Base-by-base conservation (phyloP, 352 stramenopile species). In the Phytophthora europaea region DNA sequence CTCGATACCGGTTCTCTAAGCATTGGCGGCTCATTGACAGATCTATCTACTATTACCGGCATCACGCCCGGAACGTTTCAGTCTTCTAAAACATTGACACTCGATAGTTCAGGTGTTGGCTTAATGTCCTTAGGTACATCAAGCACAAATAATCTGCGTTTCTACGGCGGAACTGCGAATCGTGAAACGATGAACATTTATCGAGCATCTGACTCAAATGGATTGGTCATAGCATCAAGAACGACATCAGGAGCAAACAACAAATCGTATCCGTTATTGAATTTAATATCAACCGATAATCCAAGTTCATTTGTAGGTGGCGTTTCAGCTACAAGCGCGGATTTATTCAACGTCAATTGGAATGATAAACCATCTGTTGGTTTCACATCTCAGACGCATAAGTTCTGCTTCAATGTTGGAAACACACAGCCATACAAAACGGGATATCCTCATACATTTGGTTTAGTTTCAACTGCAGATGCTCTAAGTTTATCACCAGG, bases 321-420 rank as follows among this genome's bases (percentile, higher is more conserved):
- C n/a, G 52, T 73, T 52, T 69, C 36, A 60, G 66, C 66, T 66
- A 64, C 59, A 45, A 43, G 13, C 18, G 67, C 58, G 16, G 52
- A 68, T 68, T 58, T 73, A 53, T 73, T 73, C 6, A 58, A 47
- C 47, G 64, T 69, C 15, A 64, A 50, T 60, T 69, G 58, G 58
- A 69, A 73, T 50, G 66, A 69, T 36, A 69, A 73, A 36, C 53
- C 52, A 50, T 36, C 59, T 28, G 40, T 64, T 23, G 67, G 60
- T 23, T 65, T 74, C 18, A 73, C 59, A n/a, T 65, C 34, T 55
- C 68, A 75, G 45, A 75, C 59, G 43, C 67, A 75, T 63, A 18
- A 53, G 60, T 69, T 70, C 64, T 67, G 67, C 40, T 75, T 71
- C 36, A 61, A 75, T 61, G 28, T 75, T 57, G 68, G 68, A 20